Evolutionary conservation across 192 early-diverging fungal species (phyloP).

Genomic region (Backusella westeae): DNA sequence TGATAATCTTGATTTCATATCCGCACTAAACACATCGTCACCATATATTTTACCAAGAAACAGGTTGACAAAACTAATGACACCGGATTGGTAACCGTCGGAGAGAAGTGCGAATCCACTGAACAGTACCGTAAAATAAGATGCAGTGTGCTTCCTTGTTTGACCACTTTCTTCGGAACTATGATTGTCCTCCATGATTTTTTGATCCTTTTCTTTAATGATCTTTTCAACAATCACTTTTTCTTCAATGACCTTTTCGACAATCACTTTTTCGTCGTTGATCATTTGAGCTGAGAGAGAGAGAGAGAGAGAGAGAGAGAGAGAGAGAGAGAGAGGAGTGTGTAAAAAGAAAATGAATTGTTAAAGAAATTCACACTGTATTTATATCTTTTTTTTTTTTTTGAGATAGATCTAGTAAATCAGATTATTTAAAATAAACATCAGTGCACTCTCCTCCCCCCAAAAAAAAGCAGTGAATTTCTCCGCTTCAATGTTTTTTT

Average conservation of each 20-base stretch:
- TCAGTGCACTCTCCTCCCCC: neutral
- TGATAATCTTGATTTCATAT: constrained; percentile 40
- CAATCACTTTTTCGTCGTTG: neutral
- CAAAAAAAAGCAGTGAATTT: neutral
- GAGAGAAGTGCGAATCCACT: constrained; percentile 46
- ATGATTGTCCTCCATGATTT: neutral
- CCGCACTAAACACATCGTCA: constrained; percentile 30
- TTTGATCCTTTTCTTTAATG: neutral
- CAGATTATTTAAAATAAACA: neutral
- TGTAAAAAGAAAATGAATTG: neutral
- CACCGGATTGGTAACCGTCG: constrained; percentile 55
- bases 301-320: neutral
- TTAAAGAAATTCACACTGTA: neutral
- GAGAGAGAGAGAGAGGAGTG: neutral
- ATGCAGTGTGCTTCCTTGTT: neutral
- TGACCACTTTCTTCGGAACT: neutral
- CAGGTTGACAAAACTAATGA: constrained; percentile 49
- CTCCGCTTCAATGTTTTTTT: neutral
- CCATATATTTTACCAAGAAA: constrained; percentile 46
- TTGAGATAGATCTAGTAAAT: neutral
- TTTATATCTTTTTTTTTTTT: neutral
- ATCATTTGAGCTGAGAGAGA: neutral
- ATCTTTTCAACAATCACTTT: too few relatives aligned
- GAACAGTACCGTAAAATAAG: constrained; percentile 31
- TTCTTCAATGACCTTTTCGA: neutral